Evolutionary conservation across 2,329 filamentous ascomycete species (phyloP), one percentile per base, ranked within the genome.

Genomic region (Seiridium cupressi): DNA sequence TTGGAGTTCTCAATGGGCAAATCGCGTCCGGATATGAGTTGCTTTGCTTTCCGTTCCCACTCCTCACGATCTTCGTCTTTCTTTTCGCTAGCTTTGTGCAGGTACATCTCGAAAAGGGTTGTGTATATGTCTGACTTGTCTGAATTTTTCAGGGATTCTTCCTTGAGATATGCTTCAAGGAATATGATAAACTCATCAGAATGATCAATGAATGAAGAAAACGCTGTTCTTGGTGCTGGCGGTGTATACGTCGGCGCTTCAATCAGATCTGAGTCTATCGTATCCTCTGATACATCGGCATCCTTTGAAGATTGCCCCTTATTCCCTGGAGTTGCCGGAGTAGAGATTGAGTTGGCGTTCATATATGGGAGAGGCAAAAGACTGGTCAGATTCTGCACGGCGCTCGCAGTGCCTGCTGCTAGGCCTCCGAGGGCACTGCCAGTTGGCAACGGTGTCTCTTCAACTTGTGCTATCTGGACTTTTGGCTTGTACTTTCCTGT

Each of bases 51-150:
- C 48, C 82, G 83, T 71, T 97, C 92, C 94, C 95, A 99, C 64
- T 89, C 85, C 66, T 90, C 85, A 64, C 89, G 88, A 71, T 74
- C 74, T 51, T 81, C 79, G 8, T 88, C 88, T 68, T 88, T 91
- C 69, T 89, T 89, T 60, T 89, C 86, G 61, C 88, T 90, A 31
- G 94, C 91, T 68, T 93, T 95, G 73, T 96, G 91, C 7, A 99
- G 80, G 71, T 98, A 99, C 90, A 99, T 98, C 74, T 99, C 96
- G 70, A 99, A 98, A 11, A 99, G 75, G 0, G 96, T 97, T 0
- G 94, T 98, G 70, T 95, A 95, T 13, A 99, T 82, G 73, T 99
- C 96, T 1, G 89, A 85, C 64, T 88, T 90, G 71, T 97, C 91
- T 7, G 87, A 83, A 42, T 90, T 82, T 26, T 86, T 87, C n/a